A percentile compares a stretch with the other conserved stretches of the same genome.
Evolutionary conservation across 495 filamentous ascomycete genomes (phyloP).

Genomic region (Xylaria grammica): DNA sequence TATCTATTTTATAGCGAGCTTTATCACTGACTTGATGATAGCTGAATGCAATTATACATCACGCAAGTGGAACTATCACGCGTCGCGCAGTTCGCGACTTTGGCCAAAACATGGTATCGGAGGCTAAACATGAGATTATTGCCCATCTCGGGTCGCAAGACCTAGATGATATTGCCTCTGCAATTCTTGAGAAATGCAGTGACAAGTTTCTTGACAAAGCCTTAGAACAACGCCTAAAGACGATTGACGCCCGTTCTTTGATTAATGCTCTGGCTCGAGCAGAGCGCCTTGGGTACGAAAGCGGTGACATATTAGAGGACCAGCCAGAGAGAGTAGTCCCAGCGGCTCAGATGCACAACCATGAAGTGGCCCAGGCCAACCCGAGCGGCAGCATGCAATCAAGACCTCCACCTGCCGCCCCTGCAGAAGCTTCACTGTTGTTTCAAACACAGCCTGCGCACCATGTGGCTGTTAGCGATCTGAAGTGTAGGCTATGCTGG

Average conservation of each 20-base stretch:
- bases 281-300: constrained; percentile 55
- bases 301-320: constrained; percentile 48
- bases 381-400: not conserved
- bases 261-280: constrained; percentile 56
- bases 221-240: constrained; percentile 49
- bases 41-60: constrained; percentile 55
- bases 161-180: constrained; percentile 46
- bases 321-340: constrained; percentile 30
- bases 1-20: not conserved
- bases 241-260: constrained; percentile 53
- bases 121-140: constrained; percentile 47
- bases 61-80: constrained; percentile 42
- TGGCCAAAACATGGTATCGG: constrained; percentile 49
- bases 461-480: constrained; percentile 14
- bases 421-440: not conserved
- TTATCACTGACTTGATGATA: constrained; percentile 25
- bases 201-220: constrained; percentile 54
- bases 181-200: constrained; percentile 48
- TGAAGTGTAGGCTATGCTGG: constrained; percentile 48
- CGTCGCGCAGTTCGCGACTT: constrained; percentile 51
- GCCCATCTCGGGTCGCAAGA: constrained; percentile 39
- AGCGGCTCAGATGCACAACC: constrained; percentile 20
- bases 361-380: constrained; percentile 10
- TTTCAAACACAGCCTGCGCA: not conserved
- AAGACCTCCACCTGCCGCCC: constrained; percentile 4